Evolutionary conservation across 2,329 filamentous ascomycete genomes (phyloP).

Genomic region (Sarocladiaceae sp.): DNA sequence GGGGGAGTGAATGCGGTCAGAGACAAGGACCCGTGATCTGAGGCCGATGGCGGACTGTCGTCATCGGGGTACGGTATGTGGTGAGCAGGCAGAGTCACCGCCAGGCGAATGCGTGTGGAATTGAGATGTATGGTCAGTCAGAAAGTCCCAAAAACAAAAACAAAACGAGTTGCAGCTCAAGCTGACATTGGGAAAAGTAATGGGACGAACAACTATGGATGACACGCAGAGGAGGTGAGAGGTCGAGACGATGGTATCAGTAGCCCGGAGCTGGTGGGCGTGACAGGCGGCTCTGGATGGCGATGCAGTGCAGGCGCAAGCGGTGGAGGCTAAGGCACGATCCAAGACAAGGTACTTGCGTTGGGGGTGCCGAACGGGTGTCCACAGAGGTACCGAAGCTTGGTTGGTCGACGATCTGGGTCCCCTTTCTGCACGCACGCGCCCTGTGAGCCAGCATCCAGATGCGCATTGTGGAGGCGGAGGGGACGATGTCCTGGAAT

Average conservation of each 20-base stretch:
- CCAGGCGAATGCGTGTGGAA: background rate
- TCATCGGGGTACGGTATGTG: slow-evolving; percentile 3
- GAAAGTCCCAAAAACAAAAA: background rate
- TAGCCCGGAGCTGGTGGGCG: background rate
- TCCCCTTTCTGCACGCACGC: background rate
- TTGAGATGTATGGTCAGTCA: background rate
- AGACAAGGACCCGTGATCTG: slow-evolving; percentile 10
- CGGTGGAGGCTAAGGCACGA: too few relatives aligned
- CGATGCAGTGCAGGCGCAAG: slow-evolving; percentile 1
- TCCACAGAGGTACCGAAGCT: slow-evolving; percentile 2
- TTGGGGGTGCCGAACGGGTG: slow-evolving; percentile 1
- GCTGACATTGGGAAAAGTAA: background rate
- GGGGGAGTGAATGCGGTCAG: slow-evolving; percentile 7
- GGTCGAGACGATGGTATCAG: background rate
- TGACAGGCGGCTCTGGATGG: background rate
- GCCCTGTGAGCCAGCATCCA: too few relatives aligned
- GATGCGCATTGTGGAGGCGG: too few relatives aligned
- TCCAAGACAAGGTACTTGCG: background rate
- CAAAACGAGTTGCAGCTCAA: background rate
- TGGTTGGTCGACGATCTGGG: background rate
- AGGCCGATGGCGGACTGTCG: slow-evolving; percentile 11
- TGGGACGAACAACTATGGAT: background rate
- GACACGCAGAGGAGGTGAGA: background rate
- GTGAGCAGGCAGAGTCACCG: background rate
- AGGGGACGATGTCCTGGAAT: background rate